phyloP scores from a whole-genome alignment of 2,329 filamentous ascomycete species.

The Botrytis galanthina region DNA sequence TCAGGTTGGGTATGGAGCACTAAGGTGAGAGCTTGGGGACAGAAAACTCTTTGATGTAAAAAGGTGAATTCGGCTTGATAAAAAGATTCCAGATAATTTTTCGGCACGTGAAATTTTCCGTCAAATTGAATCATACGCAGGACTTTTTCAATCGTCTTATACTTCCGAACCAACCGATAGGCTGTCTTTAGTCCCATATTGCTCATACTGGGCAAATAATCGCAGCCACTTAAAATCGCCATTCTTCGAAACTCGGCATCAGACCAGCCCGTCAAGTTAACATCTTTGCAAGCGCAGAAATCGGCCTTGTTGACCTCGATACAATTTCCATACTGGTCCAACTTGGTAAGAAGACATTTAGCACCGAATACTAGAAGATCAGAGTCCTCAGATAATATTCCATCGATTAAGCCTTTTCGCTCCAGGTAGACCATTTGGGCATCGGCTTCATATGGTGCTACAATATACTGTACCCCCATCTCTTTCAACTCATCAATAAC shows the following conservation, averaged over 20 bases:
- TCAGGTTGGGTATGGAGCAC: constrained; percentile 72
- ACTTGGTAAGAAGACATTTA: constrained; percentile 84
- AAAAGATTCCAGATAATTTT: constrained; percentile 78
- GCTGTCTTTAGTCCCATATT: constrained; percentile 92
- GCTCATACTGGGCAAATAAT: constrained; percentile 84
- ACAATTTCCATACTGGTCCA: constrained; percentile 91
- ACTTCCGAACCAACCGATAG: constrained; percentile 82
- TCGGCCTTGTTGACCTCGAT: constrained; percentile 87
- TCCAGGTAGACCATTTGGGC: constrained; percentile 96
- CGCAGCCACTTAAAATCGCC: constrained; percentile 95
- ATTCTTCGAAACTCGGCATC: constrained; percentile 89
- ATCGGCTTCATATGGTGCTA: constrained; percentile 96
- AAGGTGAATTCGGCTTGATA: constrained; percentile 89
- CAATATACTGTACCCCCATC: constrained; percentile 77
- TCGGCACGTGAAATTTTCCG: constrained; percentile 76
- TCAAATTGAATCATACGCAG: constrained; percentile 85
- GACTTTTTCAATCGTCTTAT: constrained; percentile 81
- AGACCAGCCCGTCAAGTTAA: constrained; percentile 88
- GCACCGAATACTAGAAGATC: constrained; percentile 95
- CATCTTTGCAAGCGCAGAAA: constrained; percentile 83
- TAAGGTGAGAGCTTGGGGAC: constrained; percentile 66
- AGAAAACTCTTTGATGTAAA: constrained; percentile 91
- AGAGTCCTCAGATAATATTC: constrained; percentile 93
- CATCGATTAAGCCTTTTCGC: constrained; percentile 75
- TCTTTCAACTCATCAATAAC: constrained; percentile 90